A percentile compares a stretch with the other conserved stretches of the same genome.
Conservation (phyloP, 75 land plant species). For the Pinus taeda region DNA sequence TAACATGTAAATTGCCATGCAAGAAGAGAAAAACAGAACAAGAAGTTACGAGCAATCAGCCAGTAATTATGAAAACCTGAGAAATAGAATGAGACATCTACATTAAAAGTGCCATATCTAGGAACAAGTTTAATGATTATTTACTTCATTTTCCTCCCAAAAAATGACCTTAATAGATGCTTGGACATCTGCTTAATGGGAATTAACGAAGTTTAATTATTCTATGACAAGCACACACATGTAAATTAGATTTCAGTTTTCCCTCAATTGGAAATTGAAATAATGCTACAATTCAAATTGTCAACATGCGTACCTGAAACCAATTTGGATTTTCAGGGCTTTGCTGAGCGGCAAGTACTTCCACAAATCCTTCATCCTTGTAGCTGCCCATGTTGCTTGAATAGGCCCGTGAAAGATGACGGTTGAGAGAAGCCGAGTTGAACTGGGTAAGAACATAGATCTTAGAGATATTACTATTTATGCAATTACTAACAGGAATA, state of each 20-base stretch:
- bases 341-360: slow-evolving; percentile 99
- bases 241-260: not conserved
- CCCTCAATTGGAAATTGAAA: not conserved
- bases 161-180: not conserved
- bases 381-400: slow-evolving; percentile 99
- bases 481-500: slow-evolving; percentile 98
- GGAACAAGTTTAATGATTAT: not conserved
- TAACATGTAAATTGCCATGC: not conserved
- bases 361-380: slow-evolving; percentile 99
- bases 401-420: slow-evolving; percentile 96
- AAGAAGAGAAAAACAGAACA: not conserved
- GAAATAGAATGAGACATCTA: not conserved
- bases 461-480: slow-evolving; percentile 94
- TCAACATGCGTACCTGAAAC: slow-evolving; percentile 75
- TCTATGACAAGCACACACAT: slow-evolving; percentile 2
- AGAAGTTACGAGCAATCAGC: not conserved
- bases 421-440: slow-evolving; percentile 97
- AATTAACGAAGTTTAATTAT: not conserved
- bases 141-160: not conserved
- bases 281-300: not conserved
- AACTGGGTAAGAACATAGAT: slow-evolving; percentile 99
- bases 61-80: not conserved
- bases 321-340: slow-evolving; percentile 99
- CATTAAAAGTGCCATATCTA: not conserved
- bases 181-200: not conserved